A percentile compares a stretch with the other conserved stretches of the same genome.
phyloP scores from a whole-genome alignment of 768 basidiomycete genomes.

The Tricholoma bakamatsutake region DNA sequence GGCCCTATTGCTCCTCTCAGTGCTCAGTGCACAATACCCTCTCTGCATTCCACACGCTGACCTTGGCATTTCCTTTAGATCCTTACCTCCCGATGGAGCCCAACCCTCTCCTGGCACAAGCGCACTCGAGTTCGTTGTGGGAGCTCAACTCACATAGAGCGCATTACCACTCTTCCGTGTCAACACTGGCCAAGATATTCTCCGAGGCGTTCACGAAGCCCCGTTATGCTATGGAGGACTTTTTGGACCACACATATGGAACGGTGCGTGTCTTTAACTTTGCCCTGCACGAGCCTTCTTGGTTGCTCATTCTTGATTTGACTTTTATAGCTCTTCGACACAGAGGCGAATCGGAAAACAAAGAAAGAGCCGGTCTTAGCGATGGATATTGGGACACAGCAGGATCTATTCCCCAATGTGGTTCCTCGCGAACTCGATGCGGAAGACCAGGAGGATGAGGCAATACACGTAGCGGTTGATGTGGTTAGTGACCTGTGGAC shows the following conservation, averaged over 20 bases:
- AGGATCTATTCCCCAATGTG: constrained; percentile 20
- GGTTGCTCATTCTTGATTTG: constrained; percentile 1
- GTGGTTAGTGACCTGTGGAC: constrained; percentile 43
- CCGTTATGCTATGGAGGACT: constrained; percentile 87
- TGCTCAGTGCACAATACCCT: not conserved
- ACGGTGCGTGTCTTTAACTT: constrained; percentile 46
- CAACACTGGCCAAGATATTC: constrained; percentile 83
- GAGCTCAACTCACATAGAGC: constrained; percentile 73
- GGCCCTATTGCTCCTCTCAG: not conserved
- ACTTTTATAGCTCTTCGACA: constrained; percentile 69
- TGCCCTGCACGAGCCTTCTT: not conserved
- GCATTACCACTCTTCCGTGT: constrained; percentile 86
- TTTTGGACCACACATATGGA: constrained; percentile 87
- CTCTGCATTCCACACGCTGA: not conserved
- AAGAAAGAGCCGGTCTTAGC: constrained; percentile 69
- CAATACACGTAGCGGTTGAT: constrained; percentile 21
- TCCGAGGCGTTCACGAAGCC: constrained; percentile 93
- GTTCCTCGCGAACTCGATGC: not conserved
- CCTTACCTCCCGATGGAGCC: constrained; percentile 62
- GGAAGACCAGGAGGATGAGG: constrained; percentile 2
- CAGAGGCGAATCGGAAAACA: constrained; percentile 72
- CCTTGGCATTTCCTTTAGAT: constrained; percentile 28
- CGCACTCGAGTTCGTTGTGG: constrained; percentile 88
- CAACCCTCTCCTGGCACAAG: constrained; percentile 73
- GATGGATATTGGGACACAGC: constrained; percentile 32